phyloP scores from a whole-genome alignment of 2,329 filamentous ascomycete species.

The Delphinella strobiligena region DNA sequence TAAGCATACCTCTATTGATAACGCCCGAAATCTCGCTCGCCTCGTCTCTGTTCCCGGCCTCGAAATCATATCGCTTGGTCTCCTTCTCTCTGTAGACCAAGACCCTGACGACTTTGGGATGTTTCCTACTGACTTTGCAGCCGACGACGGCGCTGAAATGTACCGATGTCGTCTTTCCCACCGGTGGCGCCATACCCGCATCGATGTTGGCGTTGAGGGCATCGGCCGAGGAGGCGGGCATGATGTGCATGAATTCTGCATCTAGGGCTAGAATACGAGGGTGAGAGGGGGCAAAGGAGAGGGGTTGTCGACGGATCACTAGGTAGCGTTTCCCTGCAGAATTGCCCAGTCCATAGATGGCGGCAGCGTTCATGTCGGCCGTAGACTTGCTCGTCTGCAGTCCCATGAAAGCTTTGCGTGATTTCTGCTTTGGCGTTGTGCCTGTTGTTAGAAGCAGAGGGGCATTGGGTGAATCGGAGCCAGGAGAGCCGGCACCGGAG shows the following conservation, averaged over 20 bases:
- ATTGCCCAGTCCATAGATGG: constrained; percentile 8
- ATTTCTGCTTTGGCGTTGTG: constrained; percentile 37
- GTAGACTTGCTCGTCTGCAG: constrained; percentile 8
- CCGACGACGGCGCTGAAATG: constrained; percentile 74
- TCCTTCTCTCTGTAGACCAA: constrained; percentile 66
- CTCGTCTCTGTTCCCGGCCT: constrained; percentile 59
- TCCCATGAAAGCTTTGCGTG: constrained; percentile 6
- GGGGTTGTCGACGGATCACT: constrained; percentile 71
- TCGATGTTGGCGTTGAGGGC: constrained; percentile 23
- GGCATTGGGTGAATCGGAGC: constrained; percentile 57
- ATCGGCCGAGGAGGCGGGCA: constrained; percentile 36
- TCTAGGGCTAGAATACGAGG: constrained; percentile 69
- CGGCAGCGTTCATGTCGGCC: constrained; percentile 30
- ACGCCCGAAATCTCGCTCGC: constrained; percentile 69
- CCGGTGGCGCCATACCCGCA: constrained; percentile 10
- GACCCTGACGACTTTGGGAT: constrained; percentile 70
- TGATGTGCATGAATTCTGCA: constrained; percentile 77
- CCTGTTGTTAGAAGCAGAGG: constrained; percentile 44
- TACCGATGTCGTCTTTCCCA: constrained; percentile 61
- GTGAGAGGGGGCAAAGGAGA: constrained; percentile 65
- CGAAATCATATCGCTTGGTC: constrained; percentile 75
- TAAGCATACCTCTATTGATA: constrained; percentile 52
- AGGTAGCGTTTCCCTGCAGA: constrained; percentile 52
- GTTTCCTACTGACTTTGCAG: constrained; percentile 68
- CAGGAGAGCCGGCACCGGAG: constrained; percentile 58